Evolutionary conservation across 306 rosid genomes (phyloP), one percentile per base, ranked within the genome.

Genomic region (Trichosanthes truncata): DNA sequence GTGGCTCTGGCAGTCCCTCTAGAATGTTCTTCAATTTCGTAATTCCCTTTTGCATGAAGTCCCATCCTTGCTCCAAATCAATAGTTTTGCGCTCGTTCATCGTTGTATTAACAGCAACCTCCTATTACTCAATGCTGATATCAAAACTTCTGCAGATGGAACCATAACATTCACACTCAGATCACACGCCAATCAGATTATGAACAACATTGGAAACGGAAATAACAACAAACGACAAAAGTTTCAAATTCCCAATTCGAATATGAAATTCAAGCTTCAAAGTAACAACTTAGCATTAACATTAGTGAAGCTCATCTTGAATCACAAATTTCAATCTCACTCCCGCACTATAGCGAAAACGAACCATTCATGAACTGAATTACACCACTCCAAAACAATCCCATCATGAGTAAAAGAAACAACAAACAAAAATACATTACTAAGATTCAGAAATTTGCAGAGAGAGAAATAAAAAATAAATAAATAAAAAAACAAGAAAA

Each of bases 41-140:
- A 81, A 91, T 85, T 23, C 89, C 91, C 65, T 74, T 86, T 77
- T 81, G 91, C 79, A 91, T 87, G 51, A 84, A 79, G 79, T 89
- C 89, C 96, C 96, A 89, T 73, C 83, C 85, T 78, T 89, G 87
- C 67, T 85, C 90, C 35, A 87, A 79, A 67, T 77, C 88, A 55
- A 83, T 84, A 17, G 87, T 80, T 78, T 82, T 80, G 0, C 84
- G 82, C 78, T 87, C 88, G n/a, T 80, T 84, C 89, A 81, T 84
- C 63, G 81, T 35, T 87, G 84, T 82, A 59, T 60, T 29, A 31
- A 23, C 65, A 49, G 59, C 51, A 59, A 38, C 4, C 75, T 74
- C 76, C 17, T 36, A 83, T 23, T 80, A 8, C 23, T 55, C 74
- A 76, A 38, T 75, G 63, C 60, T 73, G 23, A 80, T 74, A 52